These are phyloP conservation scores for Rhododendron mucronatum DNA, from an alignment of 148 eudicot species.

Conservation along the genomic window DNA sequence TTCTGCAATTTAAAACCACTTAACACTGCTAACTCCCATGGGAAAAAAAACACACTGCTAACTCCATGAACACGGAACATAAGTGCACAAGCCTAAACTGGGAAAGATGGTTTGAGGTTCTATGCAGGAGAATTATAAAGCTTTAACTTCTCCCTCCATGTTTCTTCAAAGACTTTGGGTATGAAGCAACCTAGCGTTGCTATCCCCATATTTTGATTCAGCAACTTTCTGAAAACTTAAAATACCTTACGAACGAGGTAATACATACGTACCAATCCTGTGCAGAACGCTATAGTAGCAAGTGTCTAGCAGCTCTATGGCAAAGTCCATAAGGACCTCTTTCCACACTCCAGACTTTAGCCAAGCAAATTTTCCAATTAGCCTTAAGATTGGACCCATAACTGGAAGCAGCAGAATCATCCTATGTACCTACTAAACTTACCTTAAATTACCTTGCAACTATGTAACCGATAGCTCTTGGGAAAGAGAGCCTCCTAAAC, in stretches of 20 bases:
- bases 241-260: not conserved
- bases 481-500: slow-evolving; percentile 4
- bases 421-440: not conserved
- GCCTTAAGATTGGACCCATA: not conserved
- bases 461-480: not conserved
- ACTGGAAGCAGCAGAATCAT: not conserved
- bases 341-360: not conserved
- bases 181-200: not conserved
- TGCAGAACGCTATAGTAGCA: not conserved
- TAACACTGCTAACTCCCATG: not conserved
- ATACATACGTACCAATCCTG: not conserved
- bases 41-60: not conserved
- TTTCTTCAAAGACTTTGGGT: slow-evolving; percentile 7
- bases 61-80: not conserved
- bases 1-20: slow-evolving; percentile 5
- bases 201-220: not conserved
- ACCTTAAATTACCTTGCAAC: not conserved
- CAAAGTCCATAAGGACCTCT: not conserved
- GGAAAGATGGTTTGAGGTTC: not conserved
- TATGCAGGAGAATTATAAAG: not conserved
- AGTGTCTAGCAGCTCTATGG: not conserved
- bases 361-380: slow-evolving; percentile 1
- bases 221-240: not conserved
- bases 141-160: slow-evolving; percentile 3
- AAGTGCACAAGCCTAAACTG: not conserved